Conservation (phyloP, 805 yeast species). For the Zygotorulaspora sp. region DNA sequence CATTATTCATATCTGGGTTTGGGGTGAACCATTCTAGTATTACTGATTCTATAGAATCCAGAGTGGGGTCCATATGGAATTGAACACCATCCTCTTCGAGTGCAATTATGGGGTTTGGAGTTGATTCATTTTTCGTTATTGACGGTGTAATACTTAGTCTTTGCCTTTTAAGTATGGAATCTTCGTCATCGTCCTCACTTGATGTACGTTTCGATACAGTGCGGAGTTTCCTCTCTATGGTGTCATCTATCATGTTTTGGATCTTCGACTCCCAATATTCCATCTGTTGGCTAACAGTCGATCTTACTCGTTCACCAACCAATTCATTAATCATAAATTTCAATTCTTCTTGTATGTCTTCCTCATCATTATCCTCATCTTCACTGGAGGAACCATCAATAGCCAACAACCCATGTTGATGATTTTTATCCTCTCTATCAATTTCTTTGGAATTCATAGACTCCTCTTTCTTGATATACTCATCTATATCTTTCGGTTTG, state of each 20-base stretch:
- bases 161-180: constrained; percentile 2
- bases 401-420: constrained; percentile 7
- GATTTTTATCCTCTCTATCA: neutral
- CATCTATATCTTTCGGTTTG: constrained; percentile 21
- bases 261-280: constrained; percentile 14
- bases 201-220: constrained; percentile 3
- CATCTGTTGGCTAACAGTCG: constrained; percentile 19
- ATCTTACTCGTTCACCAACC: constrained; percentile 23
- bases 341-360: constrained; percentile 26
- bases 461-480: constrained; percentile 16
- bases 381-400: constrained; percentile 5
- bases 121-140: constrained; percentile 5
- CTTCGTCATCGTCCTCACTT: constrained; percentile 4
- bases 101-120: constrained; percentile 1
- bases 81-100: constrained; percentile 3
- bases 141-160: constrained; percentile 10
- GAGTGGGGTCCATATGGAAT: constrained; percentile 21
- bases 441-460: constrained; percentile 9
- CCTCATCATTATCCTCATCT: constrained; percentile 13
- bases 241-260: constrained; percentile 15
- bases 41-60: constrained; percentile 25
- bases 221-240: constrained; percentile 17
- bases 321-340: constrained; percentile 27
- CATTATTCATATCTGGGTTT: constrained; percentile 24
- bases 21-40: constrained; percentile 36